Evolutionary conservation across 305 asterid genomes (phyloP), one percentile per base, ranked within the genome.

Genomic region (Fraxinus sp.): DNA sequence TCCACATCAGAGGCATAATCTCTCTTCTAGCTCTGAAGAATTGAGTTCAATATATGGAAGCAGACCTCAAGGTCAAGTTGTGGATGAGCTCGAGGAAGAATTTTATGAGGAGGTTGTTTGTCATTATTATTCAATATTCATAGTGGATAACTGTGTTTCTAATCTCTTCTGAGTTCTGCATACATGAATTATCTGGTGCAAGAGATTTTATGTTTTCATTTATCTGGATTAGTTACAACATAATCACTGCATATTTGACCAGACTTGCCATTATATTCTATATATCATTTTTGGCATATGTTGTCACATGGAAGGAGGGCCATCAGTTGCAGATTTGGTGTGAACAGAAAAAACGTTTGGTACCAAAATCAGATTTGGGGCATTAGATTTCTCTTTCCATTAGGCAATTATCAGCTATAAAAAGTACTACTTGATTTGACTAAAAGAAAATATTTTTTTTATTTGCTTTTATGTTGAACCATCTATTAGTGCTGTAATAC

Each of bases 61-160:
- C 89, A 86, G 75, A 81, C 87, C 97, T 88, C 88, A 84, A 75
- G 90, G 79, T 79, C 92, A 86, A 88, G 87, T 86, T 66, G 86
- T 93, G 39, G 94, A 90, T 79, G 97, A 92, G 85, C 95, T 92
- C 39, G 99, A 97, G 91, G 94, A 92, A 86, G 97, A 92, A 89
- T 94, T 95, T 88, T 97, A 86, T 75, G 91, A 91, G 91, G 99
- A 97, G 99, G 99, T 95, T 84, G 71, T 82, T 66, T 59, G 7
- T 84, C 83, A 36, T 55, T 81, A 74, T 52, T 84, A 33, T 32
- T 72, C 77, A 74, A 39, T 84, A 33, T 32, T 72, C 77, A 72
- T 81, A 77, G 77, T 78, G 79, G 55, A 66, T 71, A 74, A 75
- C 28, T 84, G 59, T 86, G 81, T 78, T 79, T 72, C 35, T 16